Evolutionary conservation across 306 rosid genomes (phyloP), one percentile per base, ranked within the genome.

Genomic region (Spatholobus suberectus): DNA sequence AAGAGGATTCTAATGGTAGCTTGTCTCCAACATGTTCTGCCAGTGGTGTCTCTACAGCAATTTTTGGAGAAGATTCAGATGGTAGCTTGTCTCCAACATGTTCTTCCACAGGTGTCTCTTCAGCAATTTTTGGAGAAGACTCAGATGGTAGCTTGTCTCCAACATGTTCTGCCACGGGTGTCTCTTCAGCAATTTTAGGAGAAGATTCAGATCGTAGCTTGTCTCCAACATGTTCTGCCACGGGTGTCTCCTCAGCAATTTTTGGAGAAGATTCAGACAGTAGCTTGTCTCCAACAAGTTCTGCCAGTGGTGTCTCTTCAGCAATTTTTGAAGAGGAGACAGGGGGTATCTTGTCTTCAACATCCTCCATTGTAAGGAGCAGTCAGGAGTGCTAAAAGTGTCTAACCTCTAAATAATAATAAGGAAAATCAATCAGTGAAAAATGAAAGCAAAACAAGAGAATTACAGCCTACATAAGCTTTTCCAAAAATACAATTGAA

Each of bases 361-460:
- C 86, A 81, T 82, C 94, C 88, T 91, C 98, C 98, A 94, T 94
- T 46, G 76, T 41, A 72, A 77, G 83, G 84, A 40, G 83, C 77
- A 71, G 70, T 74, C 61, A 20, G 75, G 87, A 58, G 79, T 37
- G 78, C 88, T 15, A 32, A 29, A 43, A 65, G 85, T 75, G 74
- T 79, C 89, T 87, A 65, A 75, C 75, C 78, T 83, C 91, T 88
- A 21, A 75, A 80, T 20, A 83, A 75, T 51, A 71, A 69, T 6
- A 68, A 76, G 81, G 14, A 85, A 82, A 81, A 68, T 67, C 40
- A 76, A 51, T 59, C 77, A 69, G 74, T 24, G 14, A 43, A 69
- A 78, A 65, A 66, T 40, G 49, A 81, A 80, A 40, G 15, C 63
- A 58, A 58, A 67, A 46, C 21, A 68, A 81, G 59, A 72, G 57